Evolutionary conservation across 1,284 basidiomycete species (phyloP).

Genomic region (Ceratorhiza oryzae-sativae): DNA sequence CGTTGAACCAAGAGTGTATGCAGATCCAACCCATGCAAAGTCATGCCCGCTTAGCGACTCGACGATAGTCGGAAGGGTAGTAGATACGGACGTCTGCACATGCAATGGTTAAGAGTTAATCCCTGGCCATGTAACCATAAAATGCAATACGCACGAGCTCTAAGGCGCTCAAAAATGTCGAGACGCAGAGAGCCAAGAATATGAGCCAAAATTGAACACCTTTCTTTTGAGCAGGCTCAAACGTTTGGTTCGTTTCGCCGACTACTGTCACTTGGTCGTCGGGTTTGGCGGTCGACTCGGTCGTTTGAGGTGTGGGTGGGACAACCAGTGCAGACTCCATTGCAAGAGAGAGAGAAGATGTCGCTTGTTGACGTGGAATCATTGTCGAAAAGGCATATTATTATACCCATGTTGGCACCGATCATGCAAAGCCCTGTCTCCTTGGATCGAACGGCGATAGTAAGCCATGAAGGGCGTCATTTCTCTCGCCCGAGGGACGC

Average conservation of each 20-base stretch:
- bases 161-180: conserved; percentile 51
- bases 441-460: neutral
- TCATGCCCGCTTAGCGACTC: conserved; percentile 49
- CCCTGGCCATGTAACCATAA: neutral
- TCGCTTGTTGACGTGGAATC: neutral
- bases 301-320: neutral
- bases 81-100: conserved; percentile 50
- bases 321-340: conserved; percentile 11
- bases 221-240: conserved; percentile 18
- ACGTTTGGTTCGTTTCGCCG: neutral
- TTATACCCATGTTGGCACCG: neutral
- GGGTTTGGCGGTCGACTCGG: conserved; percentile 6
- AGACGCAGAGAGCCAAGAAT: conserved; percentile 49
- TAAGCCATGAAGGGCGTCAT: neutral
- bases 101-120: neutral
- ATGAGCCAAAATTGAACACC: conserved; percentile 50
- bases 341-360: neutral
- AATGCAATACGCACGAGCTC: conserved; percentile 47
- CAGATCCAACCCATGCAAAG: conserved; percentile 53
- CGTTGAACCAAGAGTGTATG: conserved; percentile 52
- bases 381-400: neutral
- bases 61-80: conserved; percentile 51
- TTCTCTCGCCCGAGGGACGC: neutral
- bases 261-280: neutral
- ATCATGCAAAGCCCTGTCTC: neutral